These are phyloP conservation scores for Melastoma malabathricum DNA, from an alignment of 345 rosid species.

Conservation along the genomic window DNA sequence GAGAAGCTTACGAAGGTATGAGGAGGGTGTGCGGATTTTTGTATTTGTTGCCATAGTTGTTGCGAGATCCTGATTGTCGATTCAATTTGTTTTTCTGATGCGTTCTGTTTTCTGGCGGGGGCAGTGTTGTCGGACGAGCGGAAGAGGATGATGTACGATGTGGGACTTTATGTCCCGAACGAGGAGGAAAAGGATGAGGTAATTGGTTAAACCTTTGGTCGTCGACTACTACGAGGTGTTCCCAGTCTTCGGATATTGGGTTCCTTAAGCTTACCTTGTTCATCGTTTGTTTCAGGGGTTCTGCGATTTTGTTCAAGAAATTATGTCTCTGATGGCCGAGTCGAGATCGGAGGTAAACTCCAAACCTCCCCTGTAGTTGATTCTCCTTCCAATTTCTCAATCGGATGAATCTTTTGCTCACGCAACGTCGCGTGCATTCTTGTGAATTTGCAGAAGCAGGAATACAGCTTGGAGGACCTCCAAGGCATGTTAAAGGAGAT, in stretches of 20 bases:
- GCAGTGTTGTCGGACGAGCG: constrained; percentile 35
- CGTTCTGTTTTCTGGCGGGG: neutral
- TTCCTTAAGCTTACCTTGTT: neutral
- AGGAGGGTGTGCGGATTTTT: neutral
- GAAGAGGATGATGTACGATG: constrained; percentile 37
- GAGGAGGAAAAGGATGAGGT: constrained; percentile 39
- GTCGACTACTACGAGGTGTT: too few relatives aligned
- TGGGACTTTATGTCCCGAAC: constrained; percentile 29
- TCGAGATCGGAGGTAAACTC: constrained; percentile 24
- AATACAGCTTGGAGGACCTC: constrained; percentile 31
- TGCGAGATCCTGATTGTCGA: too few relatives aligned
- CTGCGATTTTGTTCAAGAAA: constrained; percentile 39
- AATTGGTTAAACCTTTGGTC: neutral
- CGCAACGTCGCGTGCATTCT: too few relatives aligned
- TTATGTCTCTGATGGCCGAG: constrained; percentile 33
- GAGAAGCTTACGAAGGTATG: constrained; percentile 51
- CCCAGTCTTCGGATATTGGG: too few relatives aligned
- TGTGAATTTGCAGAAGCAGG: constrained; percentile 30
- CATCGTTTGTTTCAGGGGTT: constrained; percentile 22
- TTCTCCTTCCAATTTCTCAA: neutral
- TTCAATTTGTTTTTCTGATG: neutral
- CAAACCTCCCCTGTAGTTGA: neutral
- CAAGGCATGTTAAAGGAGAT: constrained; percentile 39
- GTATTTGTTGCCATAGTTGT: neutral
- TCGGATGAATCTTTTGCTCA: too few relatives aligned